Percentiles rank a stretch among this genome's conserved stretches.
These are phyloP conservation scores for Solanum lignicaule DNA, from an alignment of 257 asterid genomes.

Conservation along the genomic window DNA sequence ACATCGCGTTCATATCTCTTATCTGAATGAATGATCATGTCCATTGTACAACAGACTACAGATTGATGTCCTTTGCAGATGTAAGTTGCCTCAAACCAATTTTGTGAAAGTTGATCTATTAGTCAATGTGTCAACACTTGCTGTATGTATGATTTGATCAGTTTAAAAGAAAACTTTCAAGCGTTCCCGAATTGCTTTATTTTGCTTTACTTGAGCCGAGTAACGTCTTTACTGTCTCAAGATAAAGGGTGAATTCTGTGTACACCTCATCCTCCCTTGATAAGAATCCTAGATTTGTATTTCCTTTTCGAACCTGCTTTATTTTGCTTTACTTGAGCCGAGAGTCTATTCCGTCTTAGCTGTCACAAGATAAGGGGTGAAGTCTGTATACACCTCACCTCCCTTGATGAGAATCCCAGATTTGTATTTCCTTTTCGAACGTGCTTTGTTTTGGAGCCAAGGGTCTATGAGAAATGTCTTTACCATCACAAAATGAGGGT, in stretches of 20 bases:
- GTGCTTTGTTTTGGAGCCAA: neutral
- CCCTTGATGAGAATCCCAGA: neutral
- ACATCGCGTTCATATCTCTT: neutral
- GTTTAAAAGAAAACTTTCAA: neutral
- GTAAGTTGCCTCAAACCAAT: neutral
- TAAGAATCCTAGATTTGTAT: neutral
- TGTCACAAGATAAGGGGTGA: neutral
- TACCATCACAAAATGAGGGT: neutral
- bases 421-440: neutral
- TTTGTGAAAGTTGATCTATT: neutral
- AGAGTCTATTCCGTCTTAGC: neutral
- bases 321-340: neutral
- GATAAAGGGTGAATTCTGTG: neutral
- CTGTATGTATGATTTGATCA: neutral
- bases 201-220: neutral
- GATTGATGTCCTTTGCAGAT: neutral
- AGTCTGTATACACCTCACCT: neutral
- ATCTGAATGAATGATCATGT: slow-evolving; percentile 3
- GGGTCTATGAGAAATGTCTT: neutral
- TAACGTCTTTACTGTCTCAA: neutral
- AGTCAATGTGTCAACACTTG: neutral
- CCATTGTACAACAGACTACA: slow-evolving; percentile 14
- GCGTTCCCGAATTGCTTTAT: neutral
- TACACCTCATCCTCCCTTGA: neutral
- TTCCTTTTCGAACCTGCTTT: neutral